Conservation (phyloP, 305 asterid species). For the Withania somnifera region DNA sequence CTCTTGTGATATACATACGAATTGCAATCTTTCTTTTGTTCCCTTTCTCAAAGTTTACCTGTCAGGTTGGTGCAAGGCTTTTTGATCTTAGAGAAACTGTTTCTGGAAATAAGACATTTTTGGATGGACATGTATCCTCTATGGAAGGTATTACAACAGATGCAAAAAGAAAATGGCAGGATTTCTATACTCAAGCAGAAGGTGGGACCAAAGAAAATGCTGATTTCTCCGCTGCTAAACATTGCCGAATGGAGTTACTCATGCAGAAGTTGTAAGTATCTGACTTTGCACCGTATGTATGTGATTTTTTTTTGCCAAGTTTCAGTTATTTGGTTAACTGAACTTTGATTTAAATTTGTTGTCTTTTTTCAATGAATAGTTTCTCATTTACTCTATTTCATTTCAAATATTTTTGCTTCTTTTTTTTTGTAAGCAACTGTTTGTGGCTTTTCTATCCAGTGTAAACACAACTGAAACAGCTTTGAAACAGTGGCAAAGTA, state of each 20-base stretch:
- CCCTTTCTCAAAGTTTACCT: constrained; percentile 1
- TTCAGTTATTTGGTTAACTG: background rate
- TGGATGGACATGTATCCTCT: constrained; percentile 51
- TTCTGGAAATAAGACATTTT: constrained; percentile 35
- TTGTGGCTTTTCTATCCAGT: constrained; percentile 20
- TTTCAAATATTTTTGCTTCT: background rate
- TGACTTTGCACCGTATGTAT: background rate
- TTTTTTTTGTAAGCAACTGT: background rate
- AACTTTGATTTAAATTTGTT: background rate
- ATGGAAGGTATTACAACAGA: constrained; percentile 60
- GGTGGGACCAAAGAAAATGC: constrained; percentile 42
- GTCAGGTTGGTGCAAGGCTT: constrained; percentile 64
- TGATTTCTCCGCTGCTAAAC: constrained; percentile 67
- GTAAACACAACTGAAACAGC: constrained; percentile 49
- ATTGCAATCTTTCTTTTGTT: background rate
- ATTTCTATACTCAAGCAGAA: constrained; percentile 44
- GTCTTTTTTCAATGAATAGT: background rate
- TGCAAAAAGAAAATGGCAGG: constrained; percentile 80
- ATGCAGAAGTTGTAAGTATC: constrained; percentile 45
- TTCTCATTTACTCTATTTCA: background rate
- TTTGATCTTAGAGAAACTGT: constrained; percentile 43
- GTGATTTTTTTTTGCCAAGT: background rate
- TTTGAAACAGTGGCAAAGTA: constrained; percentile 33
- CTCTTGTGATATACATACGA: background rate
- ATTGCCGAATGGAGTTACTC: constrained; percentile 66